These are phyloP conservation scores for Diplodia scrobiculata DNA, from an alignment of 2,329 filamentous ascomycete genomes.

Conservation along the genomic window DNA sequence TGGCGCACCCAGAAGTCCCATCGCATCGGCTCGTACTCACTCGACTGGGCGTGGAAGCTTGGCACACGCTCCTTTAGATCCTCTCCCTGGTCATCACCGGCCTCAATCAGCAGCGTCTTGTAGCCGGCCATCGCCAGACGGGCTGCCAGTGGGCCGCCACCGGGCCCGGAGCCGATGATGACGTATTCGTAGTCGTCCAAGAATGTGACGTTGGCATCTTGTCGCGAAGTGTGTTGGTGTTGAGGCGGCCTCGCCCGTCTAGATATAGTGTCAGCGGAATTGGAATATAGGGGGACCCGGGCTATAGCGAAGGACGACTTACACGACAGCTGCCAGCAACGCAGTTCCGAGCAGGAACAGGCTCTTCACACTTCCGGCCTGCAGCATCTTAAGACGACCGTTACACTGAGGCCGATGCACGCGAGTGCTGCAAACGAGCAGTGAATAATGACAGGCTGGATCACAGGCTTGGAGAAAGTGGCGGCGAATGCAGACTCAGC, in stretches of 20 bases:
- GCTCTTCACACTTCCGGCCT: not conserved
- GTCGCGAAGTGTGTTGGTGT: constrained; percentile 2
- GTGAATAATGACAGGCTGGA: not conserved
- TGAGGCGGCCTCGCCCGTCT: not conserved
- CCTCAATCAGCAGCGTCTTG: constrained; percentile 63
- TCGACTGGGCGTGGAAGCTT: constrained; percentile 56
- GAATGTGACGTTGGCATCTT: not conserved
- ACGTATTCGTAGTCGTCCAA: constrained; percentile 59
- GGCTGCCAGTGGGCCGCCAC: constrained; percentile 61
- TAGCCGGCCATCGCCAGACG: constrained; percentile 61
- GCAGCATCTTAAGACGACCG: not conserved
- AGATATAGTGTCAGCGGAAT: not conserved
- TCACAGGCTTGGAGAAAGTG: not conserved
- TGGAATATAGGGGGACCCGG: not conserved
- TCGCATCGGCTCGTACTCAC: constrained; percentile 58
- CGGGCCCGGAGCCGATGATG: constrained; percentile 62
- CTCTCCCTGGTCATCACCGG: constrained; percentile 61
- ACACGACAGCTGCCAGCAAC: not conserved
- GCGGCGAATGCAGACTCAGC: too few species aligned
- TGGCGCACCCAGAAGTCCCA: constrained; percentile 68
- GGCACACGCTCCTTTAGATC: constrained; percentile 57
- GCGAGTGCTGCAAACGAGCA: not conserved
- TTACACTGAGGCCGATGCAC: not conserved
- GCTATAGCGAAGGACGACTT: not conserved
- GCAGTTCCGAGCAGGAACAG: not conserved